These are phyloP conservation scores for Solanum pimpinellifolium DNA, from an alignment of 257 asterid genomes.

Conservation along the genomic window DNA sequence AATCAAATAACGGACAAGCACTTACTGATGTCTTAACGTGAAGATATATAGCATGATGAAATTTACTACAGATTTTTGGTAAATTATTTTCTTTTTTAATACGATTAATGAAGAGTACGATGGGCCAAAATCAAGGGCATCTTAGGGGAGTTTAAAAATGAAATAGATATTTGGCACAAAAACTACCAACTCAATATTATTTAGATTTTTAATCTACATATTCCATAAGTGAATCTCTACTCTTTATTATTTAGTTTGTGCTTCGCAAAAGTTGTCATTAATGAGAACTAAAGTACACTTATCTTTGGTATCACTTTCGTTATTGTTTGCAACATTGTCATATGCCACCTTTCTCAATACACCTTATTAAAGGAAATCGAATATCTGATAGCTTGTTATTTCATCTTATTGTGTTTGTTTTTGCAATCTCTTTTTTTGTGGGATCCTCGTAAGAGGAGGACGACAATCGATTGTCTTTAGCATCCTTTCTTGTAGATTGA, in stretches of 20 bases:
- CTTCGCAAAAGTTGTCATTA: no score
- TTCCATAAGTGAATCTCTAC: no score
- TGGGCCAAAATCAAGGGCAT: neutral
- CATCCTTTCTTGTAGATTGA: constrained; percentile 88
- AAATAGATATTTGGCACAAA: neutral
- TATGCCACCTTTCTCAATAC: neutral
- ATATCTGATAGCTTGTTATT: neutral
- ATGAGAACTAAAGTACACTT: no score
- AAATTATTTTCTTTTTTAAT: neutral
- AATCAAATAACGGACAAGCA: neutral
- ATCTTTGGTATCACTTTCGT: neutral
- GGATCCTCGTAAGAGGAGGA: constrained; percentile 85
- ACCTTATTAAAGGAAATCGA: no score
- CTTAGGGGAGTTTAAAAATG: neutral
- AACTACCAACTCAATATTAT: constrained; percentile 67
- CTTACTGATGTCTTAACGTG: neutral
- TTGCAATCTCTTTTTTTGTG: constrained; percentile 78
- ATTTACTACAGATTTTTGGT: neutral
- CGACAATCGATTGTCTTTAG: constrained; percentile 73
- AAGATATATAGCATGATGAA: neutral
- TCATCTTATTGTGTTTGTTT: neutral
- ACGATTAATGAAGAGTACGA: neutral
- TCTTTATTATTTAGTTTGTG: no score
- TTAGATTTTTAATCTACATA: no score
- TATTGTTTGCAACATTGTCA: neutral